These are phyloP conservation scores for Sambucus nigra DNA, from an alignment of 129 eudicot species.

Conservation along the genomic window DNA sequence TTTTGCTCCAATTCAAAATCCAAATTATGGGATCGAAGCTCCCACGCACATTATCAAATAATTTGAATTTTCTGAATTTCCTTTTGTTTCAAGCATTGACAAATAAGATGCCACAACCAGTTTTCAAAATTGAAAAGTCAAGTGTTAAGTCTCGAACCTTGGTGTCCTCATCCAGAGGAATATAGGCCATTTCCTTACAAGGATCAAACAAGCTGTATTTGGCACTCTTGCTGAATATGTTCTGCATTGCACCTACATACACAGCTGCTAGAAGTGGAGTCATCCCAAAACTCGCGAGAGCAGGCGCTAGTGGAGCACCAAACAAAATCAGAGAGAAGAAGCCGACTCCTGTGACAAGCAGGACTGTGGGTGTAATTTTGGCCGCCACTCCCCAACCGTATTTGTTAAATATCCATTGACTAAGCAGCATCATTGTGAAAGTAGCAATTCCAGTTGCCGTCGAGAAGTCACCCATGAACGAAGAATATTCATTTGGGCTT, in stretches of 20 bases:
- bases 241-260: conserved; percentile 95
- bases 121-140: not conserved
- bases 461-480: conserved; percentile 99
- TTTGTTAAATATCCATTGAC: conserved; percentile 89
- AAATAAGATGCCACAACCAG: no score
- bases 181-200: conserved; percentile 99
- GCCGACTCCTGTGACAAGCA: conserved; percentile 84
- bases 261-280: conserved; percentile 98
- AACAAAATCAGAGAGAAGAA: conserved; percentile 85
- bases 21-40: no score
- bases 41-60: no score
- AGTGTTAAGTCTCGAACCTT: conserved; percentile 47
- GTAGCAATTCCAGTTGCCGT: conserved; percentile 98
- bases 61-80: no score
- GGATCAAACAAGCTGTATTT: conserved; percentile 98
- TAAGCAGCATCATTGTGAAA: conserved; percentile 90
- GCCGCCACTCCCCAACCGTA: conserved; percentile 99
- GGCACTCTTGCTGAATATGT: conserved; percentile 97
- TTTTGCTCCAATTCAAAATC: no score
- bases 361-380: conserved; percentile 84
- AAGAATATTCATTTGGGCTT: conserved; percentile 91
- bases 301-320: conserved; percentile 73
- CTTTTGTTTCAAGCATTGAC: no score
- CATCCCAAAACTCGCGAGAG: conserved; percentile 65
- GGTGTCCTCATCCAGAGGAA: conserved; percentile 97